Conservation (phyloP, 192 early-diverging fungal genomes). For the Phycomyces nitens region DNA sequence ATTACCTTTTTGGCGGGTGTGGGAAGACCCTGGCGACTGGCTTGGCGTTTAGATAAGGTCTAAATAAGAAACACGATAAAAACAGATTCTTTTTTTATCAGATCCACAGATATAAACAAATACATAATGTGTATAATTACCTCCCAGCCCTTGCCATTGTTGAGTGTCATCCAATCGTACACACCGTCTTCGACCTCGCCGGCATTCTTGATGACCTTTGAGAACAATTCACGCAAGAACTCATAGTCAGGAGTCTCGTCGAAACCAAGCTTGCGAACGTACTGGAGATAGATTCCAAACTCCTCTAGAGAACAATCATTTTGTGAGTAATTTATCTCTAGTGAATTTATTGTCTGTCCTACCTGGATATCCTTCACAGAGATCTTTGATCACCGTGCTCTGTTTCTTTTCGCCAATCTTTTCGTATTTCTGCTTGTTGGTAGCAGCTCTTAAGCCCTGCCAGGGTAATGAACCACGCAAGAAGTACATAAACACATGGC, state of each 20-base stretch:
- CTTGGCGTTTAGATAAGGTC: conserved; percentile 28
- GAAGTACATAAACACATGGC: conserved; percentile 99
- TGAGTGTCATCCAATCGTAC: conserved; percentile 90
- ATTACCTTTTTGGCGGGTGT: conserved; percentile 14
- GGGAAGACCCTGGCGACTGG: conserved; percentile 20
- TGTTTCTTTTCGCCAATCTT: conserved; percentile 99
- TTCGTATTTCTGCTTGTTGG: conserved; percentile 99
- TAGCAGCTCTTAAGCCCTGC: conserved; percentile 96
- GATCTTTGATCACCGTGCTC: conserved; percentile 79
- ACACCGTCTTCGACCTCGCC: conserved; percentile 84
- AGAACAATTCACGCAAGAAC: conserved; percentile 81
- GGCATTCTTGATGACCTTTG: conserved; percentile 67
- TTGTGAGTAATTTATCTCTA: neutral
- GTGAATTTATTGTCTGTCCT: conserved; percentile 14
- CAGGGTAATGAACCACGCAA: conserved; percentile 90
- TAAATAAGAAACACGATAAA: conserved; percentile 2
- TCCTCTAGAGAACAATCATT: conserved; percentile 53
- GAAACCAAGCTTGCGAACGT: conserved; percentile 88
- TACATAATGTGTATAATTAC: conserved; percentile 1
- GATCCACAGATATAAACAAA: neutral
- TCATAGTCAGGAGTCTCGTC: conserved; percentile 97
- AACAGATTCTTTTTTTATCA: neutral
- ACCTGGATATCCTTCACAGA: conserved; percentile 88
- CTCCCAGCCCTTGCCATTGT: conserved; percentile 56
- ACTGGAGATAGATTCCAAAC: conserved; percentile 82